Conservation (phyloP, 495 filamentous ascomycete genomes). For the Lindgomyces ingoldianus region DNA sequence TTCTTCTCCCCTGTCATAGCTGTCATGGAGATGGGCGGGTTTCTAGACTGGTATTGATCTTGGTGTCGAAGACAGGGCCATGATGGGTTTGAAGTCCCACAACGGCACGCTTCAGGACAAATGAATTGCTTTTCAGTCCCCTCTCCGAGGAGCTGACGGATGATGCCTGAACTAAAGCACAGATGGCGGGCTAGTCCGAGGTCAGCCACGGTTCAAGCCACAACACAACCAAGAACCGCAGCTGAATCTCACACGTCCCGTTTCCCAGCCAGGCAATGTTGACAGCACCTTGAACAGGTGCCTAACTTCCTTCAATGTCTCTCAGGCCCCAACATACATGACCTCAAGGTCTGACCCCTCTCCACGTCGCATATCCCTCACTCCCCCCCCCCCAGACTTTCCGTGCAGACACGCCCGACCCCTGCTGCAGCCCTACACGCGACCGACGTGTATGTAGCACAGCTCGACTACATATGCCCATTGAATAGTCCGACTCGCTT, state of each 20-base stretch:
- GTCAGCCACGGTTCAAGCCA: slow-evolving; percentile 11
- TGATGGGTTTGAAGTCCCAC: background rate
- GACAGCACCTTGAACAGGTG: slow-evolving; percentile 26
- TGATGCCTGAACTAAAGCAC: slow-evolving; percentile 1
- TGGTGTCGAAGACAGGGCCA: background rate
- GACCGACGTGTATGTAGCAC: background rate
- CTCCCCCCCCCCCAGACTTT: too few species aligned
- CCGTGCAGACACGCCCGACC: too few species aligned
- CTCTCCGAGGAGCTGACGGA: background rate
- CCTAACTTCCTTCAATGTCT: slow-evolving; percentile 30
- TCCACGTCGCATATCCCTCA: background rate
- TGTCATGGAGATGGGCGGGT: background rate
- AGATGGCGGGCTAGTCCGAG: background rate
- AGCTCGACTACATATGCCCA: background rate
- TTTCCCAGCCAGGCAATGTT: slow-evolving; percentile 6
- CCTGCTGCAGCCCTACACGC: background rate
- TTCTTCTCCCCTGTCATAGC: slow-evolving; percentile 22
- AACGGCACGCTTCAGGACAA: too few species aligned
- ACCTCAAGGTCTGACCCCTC: slow-evolving; percentile 16
- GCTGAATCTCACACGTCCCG: slow-evolving; percentile 12
- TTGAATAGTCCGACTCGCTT: background rate
- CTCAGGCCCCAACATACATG: slow-evolving; percentile 27
- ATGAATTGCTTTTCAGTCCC: background rate
- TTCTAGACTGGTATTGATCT: background rate
- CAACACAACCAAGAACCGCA: slow-evolving; percentile 5